Percentiles rank a stretch among this genome's conserved stretches.
These are phyloP conservation scores for Cinnamomum micranthum DNA, from an alignment of 164 flowering plant species.

Conservation along the genomic window DNA sequence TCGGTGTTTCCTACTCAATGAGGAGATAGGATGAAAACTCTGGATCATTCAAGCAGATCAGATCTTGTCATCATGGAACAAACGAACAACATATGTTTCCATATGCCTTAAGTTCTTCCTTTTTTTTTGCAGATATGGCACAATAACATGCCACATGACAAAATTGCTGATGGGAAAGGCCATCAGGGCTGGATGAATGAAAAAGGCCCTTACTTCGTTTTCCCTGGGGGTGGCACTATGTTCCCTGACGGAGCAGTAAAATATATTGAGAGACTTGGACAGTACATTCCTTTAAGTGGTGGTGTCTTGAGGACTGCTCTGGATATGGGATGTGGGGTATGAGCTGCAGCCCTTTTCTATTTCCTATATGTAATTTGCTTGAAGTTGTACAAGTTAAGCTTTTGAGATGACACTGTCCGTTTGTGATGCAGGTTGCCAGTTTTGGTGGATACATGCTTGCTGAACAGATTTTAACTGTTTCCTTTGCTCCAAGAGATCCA, in stretches of 20 bases:
- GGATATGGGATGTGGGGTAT: constrained; percentile 99
- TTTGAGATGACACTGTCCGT: constrained; percentile 5
- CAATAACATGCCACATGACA: constrained; percentile 88
- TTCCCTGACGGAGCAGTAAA: constrained; percentile 90
- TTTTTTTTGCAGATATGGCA: constrained; percentile 79
- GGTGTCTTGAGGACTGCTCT: constrained; percentile 89
- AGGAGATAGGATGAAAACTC: neutral
- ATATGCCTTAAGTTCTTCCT: neutral
- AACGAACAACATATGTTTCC: neutral
- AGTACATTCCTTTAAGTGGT: constrained; percentile 71
- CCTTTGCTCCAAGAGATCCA: constrained; percentile 99
- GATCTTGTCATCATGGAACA: neutral
- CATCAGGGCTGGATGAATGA: constrained; percentile 99
- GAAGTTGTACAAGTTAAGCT: neutral
- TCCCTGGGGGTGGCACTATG: constrained; percentile 99
- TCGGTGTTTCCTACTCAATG: neutral
- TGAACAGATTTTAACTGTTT: constrained; percentile 71
- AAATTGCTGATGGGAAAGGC: constrained; percentile 95
- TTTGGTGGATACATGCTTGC: constrained; percentile 81
- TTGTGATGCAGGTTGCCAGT: constrained; percentile 79
- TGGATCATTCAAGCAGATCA: neutral
- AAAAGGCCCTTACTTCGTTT: constrained; percentile 75
- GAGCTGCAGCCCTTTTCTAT: constrained; percentile 11
- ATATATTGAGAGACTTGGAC: constrained; percentile 85
- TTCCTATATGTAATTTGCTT: constrained; percentile 1